Conservation (phyloP, 2,329 filamentous ascomycete genomes). For the Penicillium sp. region DNA sequence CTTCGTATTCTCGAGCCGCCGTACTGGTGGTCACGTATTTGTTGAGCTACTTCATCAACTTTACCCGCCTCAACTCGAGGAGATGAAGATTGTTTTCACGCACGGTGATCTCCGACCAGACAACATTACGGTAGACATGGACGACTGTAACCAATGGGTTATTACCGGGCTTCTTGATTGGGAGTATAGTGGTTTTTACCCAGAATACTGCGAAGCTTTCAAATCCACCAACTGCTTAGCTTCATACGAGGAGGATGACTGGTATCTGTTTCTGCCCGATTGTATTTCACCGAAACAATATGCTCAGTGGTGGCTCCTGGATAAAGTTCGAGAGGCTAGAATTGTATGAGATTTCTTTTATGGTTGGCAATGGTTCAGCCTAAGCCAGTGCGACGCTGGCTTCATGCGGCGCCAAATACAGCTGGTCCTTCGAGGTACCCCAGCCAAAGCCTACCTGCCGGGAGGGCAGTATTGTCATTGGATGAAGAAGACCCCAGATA, state of each 20-base stretch:
- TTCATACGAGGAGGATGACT: constrained; percentile 4
- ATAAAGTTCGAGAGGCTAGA: constrained; percentile 5
- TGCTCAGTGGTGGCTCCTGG: constrained; percentile 8
- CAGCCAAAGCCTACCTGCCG: no score
- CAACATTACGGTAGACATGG: constrained; percentile 22
- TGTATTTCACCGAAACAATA: constrained; percentile 5
- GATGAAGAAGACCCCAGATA: no score
- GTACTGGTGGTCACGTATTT: constrained; percentile 13
- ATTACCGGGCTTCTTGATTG: constrained; percentile 18
- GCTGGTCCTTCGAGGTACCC: no score
- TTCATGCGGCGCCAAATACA: no score
- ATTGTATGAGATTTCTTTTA: no score
- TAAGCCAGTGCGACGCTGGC: no score
- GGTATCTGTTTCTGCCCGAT: constrained; percentile 6
- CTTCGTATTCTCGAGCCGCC: constrained; percentile 17
- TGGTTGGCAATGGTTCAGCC: no score
- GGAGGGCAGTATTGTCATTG: no score
- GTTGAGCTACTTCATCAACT: constrained; percentile 14
- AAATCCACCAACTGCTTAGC: constrained; percentile 4
- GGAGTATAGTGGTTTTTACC: constrained; percentile 14
- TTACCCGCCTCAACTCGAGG: constrained; percentile 6
- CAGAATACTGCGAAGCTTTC: constrained; percentile 4
- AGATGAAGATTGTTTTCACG: constrained; percentile 17
- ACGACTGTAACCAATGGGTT: constrained; percentile 13
- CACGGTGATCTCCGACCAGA: constrained; percentile 25